A percentile compares a stretch with the other conserved stretches of the same genome.
Evolutionary conservation across 2,329 filamentous ascomycete species (phyloP).

Genomic region (Fusarium sp.): DNA sequence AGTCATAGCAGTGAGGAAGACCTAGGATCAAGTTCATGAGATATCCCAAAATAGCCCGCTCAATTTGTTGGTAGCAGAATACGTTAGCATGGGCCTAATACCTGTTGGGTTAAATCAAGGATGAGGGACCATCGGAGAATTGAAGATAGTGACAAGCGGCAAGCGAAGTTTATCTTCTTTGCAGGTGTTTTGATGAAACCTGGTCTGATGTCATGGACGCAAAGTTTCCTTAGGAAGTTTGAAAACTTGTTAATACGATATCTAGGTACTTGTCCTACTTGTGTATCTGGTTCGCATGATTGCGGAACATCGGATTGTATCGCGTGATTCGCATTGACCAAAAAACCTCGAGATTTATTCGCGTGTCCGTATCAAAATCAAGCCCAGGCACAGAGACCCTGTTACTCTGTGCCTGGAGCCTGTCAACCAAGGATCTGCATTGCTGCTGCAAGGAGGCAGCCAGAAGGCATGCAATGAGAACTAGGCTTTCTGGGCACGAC

Average conservation of each 20-base stretch:
- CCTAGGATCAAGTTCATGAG: not conserved
- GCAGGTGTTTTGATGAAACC: not conserved
- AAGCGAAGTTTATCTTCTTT: not conserved
- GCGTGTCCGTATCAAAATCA: conserved; percentile 13
- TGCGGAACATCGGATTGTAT: conserved; percentile 19
- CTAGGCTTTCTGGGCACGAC: conserved; percentile 11
- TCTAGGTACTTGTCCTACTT: not conserved
- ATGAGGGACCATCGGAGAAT: conserved; percentile 4
- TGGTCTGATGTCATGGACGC: not conserved
- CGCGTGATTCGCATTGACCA: conserved; percentile 30
- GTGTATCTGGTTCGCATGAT: not conserved
- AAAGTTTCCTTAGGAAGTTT: not conserved
- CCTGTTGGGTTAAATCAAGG: not conserved
- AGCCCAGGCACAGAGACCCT: not conserved
- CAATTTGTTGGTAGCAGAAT: not conserved
- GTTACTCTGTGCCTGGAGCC: conserved; percentile 9
- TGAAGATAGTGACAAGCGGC: not conserved
- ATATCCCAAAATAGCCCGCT: not conserved
- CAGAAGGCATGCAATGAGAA: conserved; percentile 13
- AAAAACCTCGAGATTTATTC: conserved; percentile 4
- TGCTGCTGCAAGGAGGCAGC: conserved; percentile 23
- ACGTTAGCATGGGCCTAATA: not conserved
- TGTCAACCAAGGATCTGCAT: conserved; percentile 12
- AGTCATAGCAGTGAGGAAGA: not conserved
- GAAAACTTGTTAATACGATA: not conserved